Percentiles rank a stretch among this genome's conserved stretches.
Evolutionary conservation across 768 basidiomycete genomes (phyloP).

Genomic region (Mycena maculata): DNA sequence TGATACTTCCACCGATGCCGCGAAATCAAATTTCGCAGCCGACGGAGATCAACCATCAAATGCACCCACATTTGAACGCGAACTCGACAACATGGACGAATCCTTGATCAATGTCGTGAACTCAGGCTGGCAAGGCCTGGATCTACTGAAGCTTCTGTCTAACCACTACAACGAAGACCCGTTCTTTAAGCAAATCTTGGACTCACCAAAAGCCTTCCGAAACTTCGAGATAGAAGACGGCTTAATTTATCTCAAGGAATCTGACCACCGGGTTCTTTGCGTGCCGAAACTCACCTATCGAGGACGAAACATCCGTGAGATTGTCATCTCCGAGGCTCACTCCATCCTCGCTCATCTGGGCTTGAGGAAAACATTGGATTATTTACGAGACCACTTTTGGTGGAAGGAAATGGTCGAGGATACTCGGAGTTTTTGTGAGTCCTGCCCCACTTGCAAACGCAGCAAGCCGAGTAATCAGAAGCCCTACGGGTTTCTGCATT

Average conservation of each 20-base stretch:
- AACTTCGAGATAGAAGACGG: no score
- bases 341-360: conserved; percentile 42
- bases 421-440: conserved; percentile 19
- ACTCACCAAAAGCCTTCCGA: no score
- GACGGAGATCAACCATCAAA: no score
- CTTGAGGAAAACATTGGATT: conserved; percentile 37
- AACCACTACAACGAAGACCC: conserved; percentile 5
- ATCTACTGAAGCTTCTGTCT: not conserved
- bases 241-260: no score
- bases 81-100: no score
- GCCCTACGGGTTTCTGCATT: conserved; percentile 35
- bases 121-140: conserved; percentile 22
- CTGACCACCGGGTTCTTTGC: no score
- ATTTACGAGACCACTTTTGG: conserved; percentile 28
- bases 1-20: no score
- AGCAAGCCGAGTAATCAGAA: conserved; percentile 24
- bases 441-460: conserved; percentile 22
- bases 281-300: conserved; percentile 4
- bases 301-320: conserved; percentile 28
- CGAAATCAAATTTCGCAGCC: no score
- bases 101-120: conserved; percentile 4
- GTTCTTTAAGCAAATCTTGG: conserved; percentile 10
- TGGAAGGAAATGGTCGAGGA: conserved; percentile 30
- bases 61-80: no score
- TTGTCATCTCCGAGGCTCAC: conserved; percentile 41